Base-by-base conservation (phyloP, 257 asterid genomes). In the Cynanchum wilfordii region DNA sequence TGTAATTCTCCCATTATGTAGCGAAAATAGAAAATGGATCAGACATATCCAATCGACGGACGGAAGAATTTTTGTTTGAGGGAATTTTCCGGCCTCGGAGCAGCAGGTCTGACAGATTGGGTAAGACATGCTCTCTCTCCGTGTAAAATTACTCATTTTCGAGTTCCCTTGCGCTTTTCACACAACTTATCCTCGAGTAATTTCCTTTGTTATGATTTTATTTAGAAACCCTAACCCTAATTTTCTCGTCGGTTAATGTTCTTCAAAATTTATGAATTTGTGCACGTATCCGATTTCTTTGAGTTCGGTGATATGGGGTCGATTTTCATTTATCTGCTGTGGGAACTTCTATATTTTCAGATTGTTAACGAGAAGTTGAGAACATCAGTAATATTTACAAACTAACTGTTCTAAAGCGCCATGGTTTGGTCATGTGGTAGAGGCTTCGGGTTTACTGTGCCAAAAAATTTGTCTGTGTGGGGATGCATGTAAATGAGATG, bases 1-100 rank as follows among this genome's bases (percentile, higher is more conserved):
- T 79, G 88, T 79, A 64, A 84, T 86, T 80, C 90, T 86, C 84
- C 85, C 69, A 44, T 30, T 76, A 56, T 76, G 83, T 47, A 73
- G 69, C 47, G 83, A 76, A 81, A 80, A 74, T 73, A 74, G 59
- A 38, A 7, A 42, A 42, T 42, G 47, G 47, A 42, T 42, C 40
- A 1, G 59, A 22, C 38, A 8, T 29, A 19, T 42, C 22, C 73
- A 47, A 7, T 16, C 5, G 24, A 2, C 38, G 29, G 63, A 16
- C 6, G 50, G 11, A 38, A 5, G 15, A 8, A 12, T 45, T 36
- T 44, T 45, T 49, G 3, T 19, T 52, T 17, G 19, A 6, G 36
- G 5, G 13, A 54, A 4, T 20, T 70, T 33, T 20, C 74, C 65
- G 36, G 74, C 66, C 0, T 0, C 7, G 42, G 12, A 12, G 22